phyloP scores from a whole-genome alignment of 2,329 filamentous ascomycete species.

The Dactylellina sp. region DNA sequence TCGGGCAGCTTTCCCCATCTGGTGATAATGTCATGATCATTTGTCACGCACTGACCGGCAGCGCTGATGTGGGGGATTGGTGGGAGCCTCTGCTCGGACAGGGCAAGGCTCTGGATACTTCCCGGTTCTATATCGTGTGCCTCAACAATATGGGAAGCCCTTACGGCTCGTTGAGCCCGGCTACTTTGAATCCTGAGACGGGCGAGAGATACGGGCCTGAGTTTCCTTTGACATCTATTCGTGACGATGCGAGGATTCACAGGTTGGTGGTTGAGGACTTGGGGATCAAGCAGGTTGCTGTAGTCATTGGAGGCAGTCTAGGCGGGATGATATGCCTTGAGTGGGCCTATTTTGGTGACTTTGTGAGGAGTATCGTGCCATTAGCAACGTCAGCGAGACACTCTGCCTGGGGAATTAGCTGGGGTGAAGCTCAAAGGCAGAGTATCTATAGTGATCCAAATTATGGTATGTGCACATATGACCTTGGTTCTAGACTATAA shows the following conservation, averaged over 20 bases:
- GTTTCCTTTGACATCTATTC: slow-evolving; percentile 92
- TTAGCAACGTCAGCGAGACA: slow-evolving; percentile 87
- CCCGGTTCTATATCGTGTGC: slow-evolving; percentile 85
- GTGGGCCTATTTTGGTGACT: slow-evolving; percentile 89
- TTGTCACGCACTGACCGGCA: slow-evolving; percentile 87
- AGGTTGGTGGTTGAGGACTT: slow-evolving; percentile 83
- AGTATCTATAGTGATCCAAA: slow-evolving; percentile 98
- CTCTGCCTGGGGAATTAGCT: slow-evolving; percentile 90
- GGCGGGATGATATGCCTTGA: slow-evolving; percentile 92
- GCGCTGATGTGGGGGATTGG: slow-evolving; percentile 86
- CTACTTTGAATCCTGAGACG: slow-evolving; percentile 79
- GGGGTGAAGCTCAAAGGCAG: slow-evolving; percentile 88
- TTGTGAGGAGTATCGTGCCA: slow-evolving; percentile 81
- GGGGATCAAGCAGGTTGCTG: slow-evolving; percentile 80
- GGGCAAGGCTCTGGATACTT: slow-evolving; percentile 82
- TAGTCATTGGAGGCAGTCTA: slow-evolving; percentile 84
- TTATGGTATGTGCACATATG: slow-evolving; percentile 68
- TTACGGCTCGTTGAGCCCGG: slow-evolving; percentile 87
- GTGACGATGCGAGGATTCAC: slow-evolving; percentile 92
- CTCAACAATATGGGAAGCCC: slow-evolving; percentile 88
- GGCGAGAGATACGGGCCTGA: slow-evolving; percentile 92
- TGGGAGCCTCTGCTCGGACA: slow-evolving; percentile 85
- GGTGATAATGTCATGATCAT: slow-evolving; percentile 78
- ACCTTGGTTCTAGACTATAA: not conserved
- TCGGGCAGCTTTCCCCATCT: slow-evolving; percentile 71